phyloP scores from a whole-genome alignment of 2,329 filamentous ascomycete genomes.

The Colletotrichum euphorbiae region DNA sequence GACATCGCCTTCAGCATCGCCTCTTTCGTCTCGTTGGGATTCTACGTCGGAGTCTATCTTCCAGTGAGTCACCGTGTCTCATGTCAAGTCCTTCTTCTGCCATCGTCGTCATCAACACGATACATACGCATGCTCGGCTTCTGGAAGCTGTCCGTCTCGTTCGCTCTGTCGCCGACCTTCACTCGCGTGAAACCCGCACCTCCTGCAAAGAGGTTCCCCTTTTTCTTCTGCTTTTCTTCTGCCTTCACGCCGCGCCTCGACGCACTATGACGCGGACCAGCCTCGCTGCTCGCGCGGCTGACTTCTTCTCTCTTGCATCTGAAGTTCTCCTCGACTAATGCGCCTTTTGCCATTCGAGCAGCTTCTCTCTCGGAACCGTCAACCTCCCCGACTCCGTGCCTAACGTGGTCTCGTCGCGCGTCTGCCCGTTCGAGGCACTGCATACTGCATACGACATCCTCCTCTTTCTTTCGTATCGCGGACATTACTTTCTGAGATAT shows the following conservation, averaged over 20 bases:
- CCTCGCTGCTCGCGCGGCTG: not conserved
- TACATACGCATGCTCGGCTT: conserved; percentile 12
- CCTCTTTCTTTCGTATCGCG: no score
- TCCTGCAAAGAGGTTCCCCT: conserved; percentile 44
- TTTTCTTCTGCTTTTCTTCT: not conserved
- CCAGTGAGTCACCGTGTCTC: conserved; percentile 25
- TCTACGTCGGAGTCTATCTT: conserved; percentile 28
- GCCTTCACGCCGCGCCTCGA: not conserved
- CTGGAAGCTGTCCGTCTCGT: not conserved
- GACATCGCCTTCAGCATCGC: not conserved
- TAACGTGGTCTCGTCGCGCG: not conserved
- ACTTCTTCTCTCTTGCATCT: conserved; percentile 13
- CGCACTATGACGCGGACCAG: conserved; percentile 26
- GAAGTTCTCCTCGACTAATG: conserved; percentile 21
- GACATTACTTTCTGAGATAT: no score
- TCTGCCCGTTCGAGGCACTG: not conserved
- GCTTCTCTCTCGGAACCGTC: conserved; percentile 37
- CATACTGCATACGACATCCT: not conserved
- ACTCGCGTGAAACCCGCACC: conserved; percentile 48
- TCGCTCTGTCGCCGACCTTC: conserved; percentile 30
- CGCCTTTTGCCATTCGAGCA: conserved; percentile 22
- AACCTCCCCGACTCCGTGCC: conserved; percentile 35
- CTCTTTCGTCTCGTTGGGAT: conserved; percentile 14
- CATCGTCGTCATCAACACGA: not conserved
- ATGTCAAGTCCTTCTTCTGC: not conserved